These are phyloP conservation scores for Neonectria sp. DNA, from an alignment of 2,329 filamentous ascomycete species.

Conservation along the genomic window DNA sequence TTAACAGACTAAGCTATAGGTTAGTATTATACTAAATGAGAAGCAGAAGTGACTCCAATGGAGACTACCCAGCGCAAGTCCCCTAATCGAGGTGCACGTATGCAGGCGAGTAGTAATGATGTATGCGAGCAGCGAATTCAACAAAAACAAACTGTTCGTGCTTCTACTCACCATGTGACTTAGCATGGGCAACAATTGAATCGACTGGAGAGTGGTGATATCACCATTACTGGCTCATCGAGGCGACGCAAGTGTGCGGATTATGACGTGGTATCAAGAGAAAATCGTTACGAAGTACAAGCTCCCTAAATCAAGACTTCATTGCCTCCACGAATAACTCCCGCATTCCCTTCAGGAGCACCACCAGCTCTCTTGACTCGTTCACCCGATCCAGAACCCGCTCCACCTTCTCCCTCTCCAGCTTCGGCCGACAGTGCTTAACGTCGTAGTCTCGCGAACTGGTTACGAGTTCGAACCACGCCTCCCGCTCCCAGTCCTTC, in stretches of 20 bases:
- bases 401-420: constrained; percentile 85
- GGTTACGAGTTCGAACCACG: constrained; percentile 93
- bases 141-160: too few relatives aligned
- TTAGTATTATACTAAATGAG: too few relatives aligned
- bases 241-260: background rate
- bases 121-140: too few relatives aligned
- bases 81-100: too few relatives aligned
- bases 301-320: constrained; percentile 60
- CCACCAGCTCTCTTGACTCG: constrained; percentile 81
- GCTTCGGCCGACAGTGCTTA: constrained; percentile 83
- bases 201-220: background rate
- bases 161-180: background rate
- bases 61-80: too few relatives aligned
- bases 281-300: constrained; percentile 19
- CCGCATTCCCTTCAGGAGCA: constrained; percentile 86
- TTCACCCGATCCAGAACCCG: constrained; percentile 84
- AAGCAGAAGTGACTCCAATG: too few relatives aligned
- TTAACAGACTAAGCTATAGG: too few relatives aligned
- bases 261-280: constrained; percentile 27
- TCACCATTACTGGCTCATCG: background rate
- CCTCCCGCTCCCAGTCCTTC: constrained; percentile 88
- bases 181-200: background rate
- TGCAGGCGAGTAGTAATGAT: too few relatives aligned
- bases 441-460: constrained; percentile 88
- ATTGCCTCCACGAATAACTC: constrained; percentile 81